Conservation (phyloP, 2,329 filamentous ascomycete species). For the Alternaria arbusti region DNA sequence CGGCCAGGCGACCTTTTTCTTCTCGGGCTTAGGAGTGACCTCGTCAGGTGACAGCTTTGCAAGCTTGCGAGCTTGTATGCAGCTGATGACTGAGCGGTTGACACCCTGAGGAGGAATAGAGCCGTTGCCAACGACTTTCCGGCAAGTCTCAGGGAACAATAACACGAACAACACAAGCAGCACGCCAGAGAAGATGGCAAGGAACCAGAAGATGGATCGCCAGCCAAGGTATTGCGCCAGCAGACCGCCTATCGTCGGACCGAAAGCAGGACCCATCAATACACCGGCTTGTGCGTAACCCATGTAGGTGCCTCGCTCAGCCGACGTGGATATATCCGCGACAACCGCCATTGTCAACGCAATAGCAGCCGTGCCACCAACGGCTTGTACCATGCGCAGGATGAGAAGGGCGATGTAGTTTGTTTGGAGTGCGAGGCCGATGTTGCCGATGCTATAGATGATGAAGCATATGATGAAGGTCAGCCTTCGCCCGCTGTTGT, state of each 20-base stretch:
- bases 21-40: slow-evolving; percentile 9
- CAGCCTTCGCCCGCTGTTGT: slow-evolving; percentile 59
- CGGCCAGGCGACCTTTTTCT: slow-evolving; percentile 28
- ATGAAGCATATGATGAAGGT: slow-evolving; percentile 56
- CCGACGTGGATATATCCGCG: slow-evolving; percentile 72
- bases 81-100: slow-evolving; percentile 39
- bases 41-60: background rate
- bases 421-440: slow-evolving; percentile 47
- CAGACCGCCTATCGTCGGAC: slow-evolving; percentile 45
- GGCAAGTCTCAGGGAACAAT: slow-evolving; percentile 53
- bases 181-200: slow-evolving; percentile 50
- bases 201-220: slow-evolving; percentile 51
- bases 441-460: slow-evolving; percentile 47
- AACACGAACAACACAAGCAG: slow-evolving; percentile 44
- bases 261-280: slow-evolving; percentile 40
- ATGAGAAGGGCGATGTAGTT: slow-evolving; percentile 46
- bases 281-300: slow-evolving; percentile 66
- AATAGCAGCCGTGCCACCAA: slow-evolving; percentile 51
- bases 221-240: slow-evolving; percentile 45
- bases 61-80: slow-evolving; percentile 34
- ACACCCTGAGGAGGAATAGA: slow-evolving; percentile 41
- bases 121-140: slow-evolving; percentile 53
- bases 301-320: slow-evolving; percentile 76
- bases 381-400: slow-evolving; percentile 47
- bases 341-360: slow-evolving; percentile 73